A percentile compares a stretch with the other conserved stretches of the same genome.
These are phyloP conservation scores for Leccinum fallax DNA, from an alignment of 1,284 basidiomycete genomes.

Conservation along the genomic window DNA sequence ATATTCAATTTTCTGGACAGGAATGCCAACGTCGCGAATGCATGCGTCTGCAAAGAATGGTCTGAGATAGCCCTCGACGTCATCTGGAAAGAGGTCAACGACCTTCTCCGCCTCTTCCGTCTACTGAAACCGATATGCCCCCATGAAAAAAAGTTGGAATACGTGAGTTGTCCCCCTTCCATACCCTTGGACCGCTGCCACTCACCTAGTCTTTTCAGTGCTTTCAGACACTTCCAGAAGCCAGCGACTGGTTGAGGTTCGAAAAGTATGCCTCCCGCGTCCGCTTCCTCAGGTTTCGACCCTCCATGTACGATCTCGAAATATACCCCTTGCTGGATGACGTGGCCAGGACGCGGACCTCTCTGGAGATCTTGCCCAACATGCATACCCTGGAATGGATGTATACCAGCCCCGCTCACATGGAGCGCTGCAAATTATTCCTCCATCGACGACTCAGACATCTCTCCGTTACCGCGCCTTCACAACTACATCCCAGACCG, in stretches of 20 bases:
- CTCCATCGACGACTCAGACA: slow-evolving; percentile 45
- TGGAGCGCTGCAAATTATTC: slow-evolving; percentile 45
- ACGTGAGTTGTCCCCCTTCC: slow-evolving; percentile 19
- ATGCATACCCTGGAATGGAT: slow-evolving; percentile 50
- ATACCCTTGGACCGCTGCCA: fast-evolving
- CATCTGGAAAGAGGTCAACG: slow-evolving; percentile 52
- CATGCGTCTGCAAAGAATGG: slow-evolving; percentile 55
- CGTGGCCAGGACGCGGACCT: slow-evolving; percentile 55
- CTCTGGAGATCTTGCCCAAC: slow-evolving; percentile 55
- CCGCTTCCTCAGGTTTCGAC: slow-evolving; percentile 40
- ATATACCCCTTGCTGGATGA: slow-evolving; percentile 47
- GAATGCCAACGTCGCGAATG: slow-evolving; percentile 42
- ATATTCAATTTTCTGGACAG: slow-evolving; percentile 47
- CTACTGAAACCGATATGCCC: slow-evolving; percentile 44
- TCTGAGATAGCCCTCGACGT: slow-evolving; percentile 51
- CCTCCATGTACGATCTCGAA: slow-evolving; percentile 7
- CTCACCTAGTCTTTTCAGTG: slow-evolving; percentile 27
- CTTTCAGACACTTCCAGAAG: slow-evolving; percentile 48
- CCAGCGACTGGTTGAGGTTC: slow-evolving; percentile 59
- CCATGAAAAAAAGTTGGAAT: slow-evolving; percentile 14
- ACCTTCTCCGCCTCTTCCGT: slow-evolving; percentile 47
- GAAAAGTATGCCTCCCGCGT: slow-evolving; percentile 56
- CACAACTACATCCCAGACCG: slow-evolving; percentile 8
- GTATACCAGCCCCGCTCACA: slow-evolving; percentile 21
- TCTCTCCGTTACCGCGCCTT: slow-evolving; percentile 32